Conservation (phyloP, 306 rosid genomes). For the Lathyrus tuberosus region DNA sequence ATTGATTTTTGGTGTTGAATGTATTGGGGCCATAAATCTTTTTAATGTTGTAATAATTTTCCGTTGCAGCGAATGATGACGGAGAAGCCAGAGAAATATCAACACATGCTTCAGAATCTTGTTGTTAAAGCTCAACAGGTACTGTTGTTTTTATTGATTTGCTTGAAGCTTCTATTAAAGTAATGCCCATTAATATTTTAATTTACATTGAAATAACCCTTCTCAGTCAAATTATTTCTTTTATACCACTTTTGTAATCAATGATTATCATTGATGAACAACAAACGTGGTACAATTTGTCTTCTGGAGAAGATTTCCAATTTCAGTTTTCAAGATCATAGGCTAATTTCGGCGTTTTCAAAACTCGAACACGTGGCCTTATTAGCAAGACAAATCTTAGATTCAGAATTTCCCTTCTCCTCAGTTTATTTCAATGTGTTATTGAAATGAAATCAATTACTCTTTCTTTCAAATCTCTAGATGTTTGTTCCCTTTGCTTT, state of each 20-base stretch:
- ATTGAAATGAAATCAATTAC: conserved; percentile 15
- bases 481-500: conserved; percentile 36
- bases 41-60: conserved; percentile 37
- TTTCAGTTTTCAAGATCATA: background rate
- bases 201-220: conserved; percentile 9
- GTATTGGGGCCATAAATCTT: conserved; percentile 20
- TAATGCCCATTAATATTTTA: conserved; percentile 27
- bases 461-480: conserved; percentile 11
- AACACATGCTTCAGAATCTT: conserved; percentile 93
- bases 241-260: background rate
- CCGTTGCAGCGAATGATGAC: conserved; percentile 92
- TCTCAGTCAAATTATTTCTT: conserved; percentile 25
- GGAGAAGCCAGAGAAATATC: conserved; percentile 93
- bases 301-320: background rate
- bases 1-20: conserved; percentile 29
- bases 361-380: background rate
- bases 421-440: conserved; percentile 9
- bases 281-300: background rate
- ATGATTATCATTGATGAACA: conserved; percentile 12
- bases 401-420: background rate
- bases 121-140: conserved; percentile 99
- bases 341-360: background rate
- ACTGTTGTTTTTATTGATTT: conserved; percentile 39
- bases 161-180: conserved; percentile 32
- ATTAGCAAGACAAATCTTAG: background rate